Evolutionary conservation across 306 rosid genomes (phyloP).

Genomic region (Medicago truncatula): DNA sequence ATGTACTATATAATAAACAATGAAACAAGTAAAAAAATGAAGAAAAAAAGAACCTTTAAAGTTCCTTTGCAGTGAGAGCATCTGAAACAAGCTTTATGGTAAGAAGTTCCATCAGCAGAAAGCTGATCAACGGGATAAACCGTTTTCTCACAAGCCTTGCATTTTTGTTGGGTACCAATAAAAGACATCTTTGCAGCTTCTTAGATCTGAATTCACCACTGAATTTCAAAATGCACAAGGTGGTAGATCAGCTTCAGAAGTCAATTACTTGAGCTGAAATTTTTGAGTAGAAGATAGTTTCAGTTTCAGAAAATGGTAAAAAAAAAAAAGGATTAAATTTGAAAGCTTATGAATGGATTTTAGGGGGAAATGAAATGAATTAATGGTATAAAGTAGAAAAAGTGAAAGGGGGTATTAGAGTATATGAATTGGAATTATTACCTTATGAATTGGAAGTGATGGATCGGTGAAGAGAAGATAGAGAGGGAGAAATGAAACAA

Average conservation of each 20-base stretch:
- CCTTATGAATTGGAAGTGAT: slow-evolving; percentile 48
- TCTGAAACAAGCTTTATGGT: slow-evolving; percentile 93
- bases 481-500: neutral
- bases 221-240: slow-evolving; percentile 26
- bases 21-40: neutral
- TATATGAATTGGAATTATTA: slow-evolving; percentile 27
- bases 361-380: slow-evolving; percentile 3
- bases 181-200: slow-evolving; percentile 69
- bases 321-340: no score
- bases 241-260: slow-evolving; percentile 47
- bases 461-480: slow-evolving; percentile 56
- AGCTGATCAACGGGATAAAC: slow-evolving; percentile 93
- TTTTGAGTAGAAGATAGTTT: no score
- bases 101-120: slow-evolving; percentile 87
- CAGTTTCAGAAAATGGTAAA: no score
- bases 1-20: slow-evolving; percentile 35
- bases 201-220: slow-evolving; percentile 64
- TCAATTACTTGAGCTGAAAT: neutral
- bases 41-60: slow-evolving; percentile 62
- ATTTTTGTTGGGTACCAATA: slow-evolving; percentile 86
- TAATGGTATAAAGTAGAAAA: neutral
- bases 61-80: slow-evolving; percentile 98
- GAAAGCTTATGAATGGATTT: no score
- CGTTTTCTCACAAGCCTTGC: slow-evolving; percentile 95
- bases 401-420: slow-evolving; percentile 31